phyloP scores from a whole-genome alignment of 2,329 filamentous ascomycete genomes.

The Rutstroemia sp. region DNA sequence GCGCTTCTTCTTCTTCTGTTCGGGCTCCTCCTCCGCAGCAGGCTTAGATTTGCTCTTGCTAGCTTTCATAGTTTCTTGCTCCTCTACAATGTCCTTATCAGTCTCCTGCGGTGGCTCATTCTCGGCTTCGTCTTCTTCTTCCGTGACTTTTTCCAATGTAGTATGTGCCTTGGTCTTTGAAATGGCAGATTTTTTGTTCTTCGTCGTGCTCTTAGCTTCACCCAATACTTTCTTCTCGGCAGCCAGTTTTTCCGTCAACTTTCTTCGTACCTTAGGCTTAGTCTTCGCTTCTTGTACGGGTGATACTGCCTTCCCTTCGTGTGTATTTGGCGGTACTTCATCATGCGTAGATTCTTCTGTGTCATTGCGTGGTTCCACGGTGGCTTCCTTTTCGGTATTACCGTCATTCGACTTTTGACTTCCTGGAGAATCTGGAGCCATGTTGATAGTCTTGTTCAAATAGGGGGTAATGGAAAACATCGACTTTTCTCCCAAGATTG shows the following conservation, averaged over 20 bases:
- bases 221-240: conserved; percentile 36
- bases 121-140: conserved; percentile 29
- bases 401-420: neutral
- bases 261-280: conserved; percentile 18
- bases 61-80: conserved; percentile 7
- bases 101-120: conserved; percentile 30
- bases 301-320: conserved; percentile 1
- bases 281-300: conserved; percentile 1
- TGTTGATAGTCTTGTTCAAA: conserved; percentile 64
- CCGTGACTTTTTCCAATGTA: conserved; percentile 35
- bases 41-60: conserved; percentile 12
- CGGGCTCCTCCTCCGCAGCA: conserved; percentile 22
- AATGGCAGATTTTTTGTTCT: conserved; percentile 25
- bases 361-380: conserved; percentile 9
- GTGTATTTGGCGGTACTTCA: neutral
- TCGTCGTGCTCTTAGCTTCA: conserved; percentile 31
- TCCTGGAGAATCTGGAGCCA: conserved; percentile 35
- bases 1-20: conserved; percentile 53
- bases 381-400: conserved; percentile 5
- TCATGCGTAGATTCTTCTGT: conserved; percentile 5
- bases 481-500: conserved; percentile 74
- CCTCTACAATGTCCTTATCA: conserved; percentile 2
- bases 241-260: conserved; percentile 17
- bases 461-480: conserved; percentile 92
- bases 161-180: conserved; percentile 27